Conservation (phyloP, 164 flowering plant species). For the Malania oleifera region DNA sequence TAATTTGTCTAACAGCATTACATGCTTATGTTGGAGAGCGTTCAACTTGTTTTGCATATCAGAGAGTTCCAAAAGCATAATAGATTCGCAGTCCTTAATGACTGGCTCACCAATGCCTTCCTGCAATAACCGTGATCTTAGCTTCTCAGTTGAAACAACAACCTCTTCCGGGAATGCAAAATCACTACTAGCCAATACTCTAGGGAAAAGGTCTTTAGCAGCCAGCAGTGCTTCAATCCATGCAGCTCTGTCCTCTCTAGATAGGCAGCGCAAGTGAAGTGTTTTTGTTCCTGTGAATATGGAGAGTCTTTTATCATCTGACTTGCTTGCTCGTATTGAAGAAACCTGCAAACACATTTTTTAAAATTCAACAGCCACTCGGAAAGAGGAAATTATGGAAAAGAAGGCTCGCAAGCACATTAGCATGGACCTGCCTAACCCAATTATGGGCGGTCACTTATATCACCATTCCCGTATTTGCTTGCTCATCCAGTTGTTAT, state of each 20-base stretch:
- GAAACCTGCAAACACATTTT: conserved; percentile 61
- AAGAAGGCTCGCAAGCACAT: not conserved
- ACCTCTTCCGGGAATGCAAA: conserved; percentile 61
- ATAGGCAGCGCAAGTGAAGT: conserved; percentile 81
- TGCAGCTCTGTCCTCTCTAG: conserved; percentile 76
- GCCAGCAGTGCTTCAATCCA: conserved; percentile 86
- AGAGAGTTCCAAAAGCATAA: conserved; percentile 72
- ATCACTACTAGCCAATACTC: conserved; percentile 62
- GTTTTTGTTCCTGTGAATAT: conserved; percentile 95
- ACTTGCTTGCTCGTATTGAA: conserved; percentile 90
- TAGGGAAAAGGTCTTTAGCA: conserved; percentile 86
- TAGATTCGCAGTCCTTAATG: conserved; percentile 84
- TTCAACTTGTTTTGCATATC: conserved; percentile 66
- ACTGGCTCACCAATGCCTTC: conserved; percentile 67
- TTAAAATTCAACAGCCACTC: conserved; percentile 13
- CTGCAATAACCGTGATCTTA: conserved; percentile 55
- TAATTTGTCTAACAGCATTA: conserved; percentile 64
- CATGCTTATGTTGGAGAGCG: conserved; percentile 69
- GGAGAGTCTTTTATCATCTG: conserved; percentile 91
- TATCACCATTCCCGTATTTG: too few relatives aligned
- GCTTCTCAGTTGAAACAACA: conserved; percentile 81
- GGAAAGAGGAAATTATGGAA: not conserved
- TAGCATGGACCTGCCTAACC: too few relatives aligned
- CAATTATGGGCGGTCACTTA: too few relatives aligned
- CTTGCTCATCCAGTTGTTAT: too few relatives aligned